Evolutionary conservation across 2,329 filamentous ascomycete genomes (phyloP), one percentile per base, ranked within the genome.

Genomic region (Coccinonectria pachysandricola): DNA sequence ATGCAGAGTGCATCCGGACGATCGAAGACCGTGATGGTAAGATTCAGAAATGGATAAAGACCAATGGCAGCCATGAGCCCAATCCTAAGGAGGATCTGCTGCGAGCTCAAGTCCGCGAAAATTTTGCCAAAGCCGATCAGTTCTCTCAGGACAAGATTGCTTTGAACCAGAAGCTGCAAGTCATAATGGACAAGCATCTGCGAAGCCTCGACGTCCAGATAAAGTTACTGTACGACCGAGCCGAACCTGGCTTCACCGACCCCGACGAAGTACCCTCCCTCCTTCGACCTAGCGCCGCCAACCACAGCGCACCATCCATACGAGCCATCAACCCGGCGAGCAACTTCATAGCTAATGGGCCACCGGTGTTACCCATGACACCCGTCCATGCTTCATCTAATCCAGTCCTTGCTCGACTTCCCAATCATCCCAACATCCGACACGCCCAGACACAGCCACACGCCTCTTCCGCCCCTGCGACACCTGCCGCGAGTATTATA

Each of bases 21-120:
- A 83, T 87, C 46, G 70, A 75, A 20, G 75, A 79, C 32, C 75
- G 78, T 39, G 83, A 92, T 47, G 67, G 57, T 27, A 76, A 76
- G 46, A 74, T 91, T 20, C 83, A 92, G 49, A 84, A 81, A 56
- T 87, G 76, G 64, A 83, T 88, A 52, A 82, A 81, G 45, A 59
- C 70, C 11, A 79, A 88, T 41, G 79, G 80, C 37, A 82, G 79
- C 45, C 73, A 83, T 43, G 66, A 75, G 26, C 63, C 67, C 16
- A 84, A 88, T 43, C 79, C 82, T 0, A 82, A 83, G 46, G 83
- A 92, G 56, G 75, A 80, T 8, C 54, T 64, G 9, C 68, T 82
- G 45, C 68, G 72, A 27, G 69, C 73, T 24, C 67, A 70, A 27
- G 79, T 88, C 40, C 57, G 65, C 28, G 74, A 82, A 34, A 76